A percentile compares a stretch with the other conserved stretches of the same genome.
Conservation (phyloP, 1,284 basidiomycete genomes). For the Austropuccinia psidii region DNA sequence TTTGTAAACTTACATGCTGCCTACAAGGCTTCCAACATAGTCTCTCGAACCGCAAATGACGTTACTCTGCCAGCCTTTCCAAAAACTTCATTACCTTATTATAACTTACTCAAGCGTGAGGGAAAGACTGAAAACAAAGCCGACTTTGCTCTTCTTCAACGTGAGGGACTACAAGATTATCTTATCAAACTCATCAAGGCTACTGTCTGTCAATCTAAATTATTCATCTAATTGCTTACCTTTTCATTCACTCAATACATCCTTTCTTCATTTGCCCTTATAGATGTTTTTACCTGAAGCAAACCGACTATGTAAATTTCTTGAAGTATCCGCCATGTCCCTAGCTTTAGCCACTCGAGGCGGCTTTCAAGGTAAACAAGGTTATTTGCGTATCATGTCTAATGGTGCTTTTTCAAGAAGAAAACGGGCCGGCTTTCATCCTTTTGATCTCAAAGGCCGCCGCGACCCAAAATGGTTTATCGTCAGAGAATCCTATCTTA, state of each 20-base stretch:
- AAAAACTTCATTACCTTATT: constrained; percentile 71
- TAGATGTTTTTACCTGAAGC: constrained; percentile 95
- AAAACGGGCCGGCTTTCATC: constrained; percentile 47
- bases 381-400: constrained; percentile 60
- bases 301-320: constrained; percentile 85
- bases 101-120: constrained; percentile 58
- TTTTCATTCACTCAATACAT: background rate
- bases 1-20: constrained; percentile 85
- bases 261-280: background rate
- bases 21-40: constrained; percentile 71
- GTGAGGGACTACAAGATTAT: constrained; percentile 78
- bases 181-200: constrained; percentile 78
- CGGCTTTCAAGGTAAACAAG: constrained; percentile 74
- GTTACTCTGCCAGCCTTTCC: constrained; percentile 89
- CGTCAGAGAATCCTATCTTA: constrained; percentile 84
- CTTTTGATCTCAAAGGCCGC: constrained; percentile 59
- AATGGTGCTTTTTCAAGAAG: constrained; percentile 47
- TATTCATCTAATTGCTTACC: background rate
- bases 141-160: constrained; percentile 70
- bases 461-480: constrained; percentile 83
- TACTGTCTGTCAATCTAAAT: constrained; percentile 55
- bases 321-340: constrained; percentile 86
- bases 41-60: constrained; percentile 52
- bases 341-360: constrained; percentile 74
- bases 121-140: constrained; percentile 47